These are phyloP conservation scores for Luzula sylvatica DNA, from an alignment of 176 grass and related monocot species.

Conservation along the genomic window DNA sequence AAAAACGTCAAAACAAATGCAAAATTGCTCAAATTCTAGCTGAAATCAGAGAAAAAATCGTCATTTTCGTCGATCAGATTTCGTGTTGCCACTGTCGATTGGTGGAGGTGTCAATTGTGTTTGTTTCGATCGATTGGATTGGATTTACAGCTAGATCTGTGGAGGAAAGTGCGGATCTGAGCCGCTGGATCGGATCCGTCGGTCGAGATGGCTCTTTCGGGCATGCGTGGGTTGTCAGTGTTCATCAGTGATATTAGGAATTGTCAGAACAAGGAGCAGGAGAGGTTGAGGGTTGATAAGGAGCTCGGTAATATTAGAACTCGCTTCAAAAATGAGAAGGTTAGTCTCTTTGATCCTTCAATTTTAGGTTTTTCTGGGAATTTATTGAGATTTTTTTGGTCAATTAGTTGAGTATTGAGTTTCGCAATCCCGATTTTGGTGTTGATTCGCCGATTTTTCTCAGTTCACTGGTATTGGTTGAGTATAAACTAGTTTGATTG, in stretches of 20 bases:
- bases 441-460: neutral
- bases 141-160: constrained; percentile 43
- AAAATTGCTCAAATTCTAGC: constrained; percentile 3
- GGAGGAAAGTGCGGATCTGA: constrained; percentile 49
- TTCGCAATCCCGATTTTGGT: neutral
- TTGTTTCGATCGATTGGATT: too few species aligned
- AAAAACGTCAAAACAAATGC: constrained; percentile 20
- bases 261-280: constrained; percentile 99
- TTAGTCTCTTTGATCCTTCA: neutral
- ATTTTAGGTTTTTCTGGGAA: constrained; percentile 11
- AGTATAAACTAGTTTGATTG: neutral
- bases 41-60: neutral
- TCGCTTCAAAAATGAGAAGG: constrained; percentile 96
- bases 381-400: neutral
- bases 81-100: neutral
- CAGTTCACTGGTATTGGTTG: constrained; percentile 2
- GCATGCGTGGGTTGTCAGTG: constrained; percentile 93
- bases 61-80: neutral
- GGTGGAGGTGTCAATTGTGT: neutral
- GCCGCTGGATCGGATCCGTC: constrained; percentile 18
- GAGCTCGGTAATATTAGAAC: constrained; percentile 97
- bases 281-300: constrained; percentile 95
- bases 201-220: constrained; percentile 74
- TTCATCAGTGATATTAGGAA: constrained; percentile 99
- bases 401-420: neutral